Base-by-base conservation (phyloP, 345 rosid species). In the Toxicodendron radicans region DNA sequence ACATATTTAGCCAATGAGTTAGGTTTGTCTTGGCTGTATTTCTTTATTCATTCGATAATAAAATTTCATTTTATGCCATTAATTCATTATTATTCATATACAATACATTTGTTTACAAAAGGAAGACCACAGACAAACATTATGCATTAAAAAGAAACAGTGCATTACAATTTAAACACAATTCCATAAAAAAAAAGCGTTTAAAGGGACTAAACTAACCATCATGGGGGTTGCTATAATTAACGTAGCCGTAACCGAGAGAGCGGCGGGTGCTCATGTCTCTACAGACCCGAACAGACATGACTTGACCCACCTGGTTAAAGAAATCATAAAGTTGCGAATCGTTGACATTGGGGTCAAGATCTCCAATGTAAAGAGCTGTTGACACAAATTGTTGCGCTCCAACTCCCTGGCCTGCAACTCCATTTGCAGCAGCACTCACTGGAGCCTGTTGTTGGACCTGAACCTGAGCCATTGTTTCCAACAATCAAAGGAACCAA, bases 331-430 rank as follows among this genome's bases (percentile, higher is more conserved):
- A 90, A 45, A 92, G 85, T 79, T 92, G 90, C 33, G 97, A 75
- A 81, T 92, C 97, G 5, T 87, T 87, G 9, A 90, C 94, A 66
- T 35, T 83, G 7, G 33, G 62, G 56, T 92, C 97, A 73, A 92
- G 91, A 87, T 92, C 97, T 59, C 94, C 97, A 0, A 92, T 91
- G 53, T 90, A 92, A 68, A 90, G 92, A 13, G 97, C 86, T 35
- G 86, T 88, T 10, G 89, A 73, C 64, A 79, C 78, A 45, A 86
- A 77, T 75, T 82, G 90, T 63, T 43, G 73, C 9, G 64, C 82
- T 8, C 64, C 57, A 10, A 24, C 81, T 9, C 74, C 86, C 7
- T 68, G 66, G 46, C 54, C 68, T 3, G 73, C 83, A 56, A 78
- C 59, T 5, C 75, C 85, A 32, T 82, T 84, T 17, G 62, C 58